Evolutionary conservation across 805 yeast genomes (phyloP).

Genomic region (Saccharomycopsis schoenii): DNA sequence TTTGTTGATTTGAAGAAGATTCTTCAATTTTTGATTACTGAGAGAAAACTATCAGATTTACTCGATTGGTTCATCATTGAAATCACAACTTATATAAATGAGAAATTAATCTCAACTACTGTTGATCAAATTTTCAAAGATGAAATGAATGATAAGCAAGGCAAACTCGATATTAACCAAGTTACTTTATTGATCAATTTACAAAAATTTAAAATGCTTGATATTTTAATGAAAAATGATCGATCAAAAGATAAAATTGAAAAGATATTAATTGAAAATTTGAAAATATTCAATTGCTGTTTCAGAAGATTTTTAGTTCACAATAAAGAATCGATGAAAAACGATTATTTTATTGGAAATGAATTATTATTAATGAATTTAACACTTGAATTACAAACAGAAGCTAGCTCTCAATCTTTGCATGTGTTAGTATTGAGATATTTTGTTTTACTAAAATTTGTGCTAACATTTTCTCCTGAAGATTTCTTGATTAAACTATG

Average conservation of each 20-base stretch:
- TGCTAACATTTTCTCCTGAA: slow-evolving; percentile 6
- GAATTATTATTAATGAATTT: slow-evolving; percentile 54
- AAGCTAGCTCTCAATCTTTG: background rate
- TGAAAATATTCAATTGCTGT: slow-evolving; percentile 30
- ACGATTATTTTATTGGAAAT: slow-evolving; percentile 61
- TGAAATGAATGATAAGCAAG: slow-evolving; percentile 21
- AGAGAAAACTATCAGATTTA: background rate
- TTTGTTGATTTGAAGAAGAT: slow-evolving; percentile 9
- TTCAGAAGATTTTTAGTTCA: slow-evolving; percentile 29
- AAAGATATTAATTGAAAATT: slow-evolving; percentile 26
- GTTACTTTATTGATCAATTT: slow-evolving; percentile 30
- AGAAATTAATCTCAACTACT: background rate
- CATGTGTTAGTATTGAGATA: background rate
- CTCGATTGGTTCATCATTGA: slow-evolving; percentile 8
- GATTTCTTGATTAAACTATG: slow-evolving; percentile 16
- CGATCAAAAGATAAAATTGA: background rate
- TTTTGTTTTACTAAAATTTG: slow-evolving; percentile 4
- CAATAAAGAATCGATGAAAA: slow-evolving; percentile 25
- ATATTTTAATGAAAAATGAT: slow-evolving; percentile 17
- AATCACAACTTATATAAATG: background rate
- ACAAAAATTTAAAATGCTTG: slow-evolving; percentile 38
- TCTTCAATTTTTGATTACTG: background rate
- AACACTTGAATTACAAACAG: slow-evolving; percentile 22
- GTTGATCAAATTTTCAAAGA: background rate
- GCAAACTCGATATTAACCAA: slow-evolving; percentile 23